These are phyloP conservation scores for Fusarium cicatricum DNA, from an alignment of 2,329 filamentous ascomycete species.

Conservation along the genomic window DNA sequence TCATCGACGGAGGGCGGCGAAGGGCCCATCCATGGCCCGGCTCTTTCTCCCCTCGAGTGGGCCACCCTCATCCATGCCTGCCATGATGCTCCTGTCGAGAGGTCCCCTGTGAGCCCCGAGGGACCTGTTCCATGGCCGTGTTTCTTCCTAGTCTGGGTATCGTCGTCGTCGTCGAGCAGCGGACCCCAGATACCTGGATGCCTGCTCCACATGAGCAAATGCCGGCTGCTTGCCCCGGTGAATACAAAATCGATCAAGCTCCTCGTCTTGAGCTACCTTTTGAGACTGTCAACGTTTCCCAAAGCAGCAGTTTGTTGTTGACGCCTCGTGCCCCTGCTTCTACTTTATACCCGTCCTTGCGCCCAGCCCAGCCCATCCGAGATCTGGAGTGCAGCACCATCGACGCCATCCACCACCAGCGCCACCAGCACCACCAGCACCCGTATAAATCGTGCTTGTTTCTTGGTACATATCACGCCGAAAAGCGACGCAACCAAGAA, in stretches of 20 bases:
- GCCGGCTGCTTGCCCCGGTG: conserved; percentile 31
- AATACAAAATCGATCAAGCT: conserved; percentile 44
- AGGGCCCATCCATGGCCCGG: conserved; percentile 29
- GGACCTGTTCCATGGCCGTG: conserved; percentile 31
- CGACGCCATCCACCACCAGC: background rate
- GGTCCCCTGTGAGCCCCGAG: conserved; percentile 33
- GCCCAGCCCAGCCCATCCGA: conserved; percentile 22
- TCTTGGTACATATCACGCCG: conserved; percentile 13
- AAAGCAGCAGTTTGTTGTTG: conserved; percentile 40
- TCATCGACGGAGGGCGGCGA: conserved; percentile 8
- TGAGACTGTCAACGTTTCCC: conserved; percentile 29
- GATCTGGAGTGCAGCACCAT: conserved; percentile 26
- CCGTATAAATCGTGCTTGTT: conserved; percentile 6
- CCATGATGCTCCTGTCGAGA: conserved; percentile 32
- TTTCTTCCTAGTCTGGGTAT: conserved; percentile 33
- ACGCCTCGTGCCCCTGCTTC: conserved; percentile 26
- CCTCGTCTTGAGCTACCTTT: conserved; percentile 37
- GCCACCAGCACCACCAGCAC: background rate
- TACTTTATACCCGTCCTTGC: conserved; percentile 18
- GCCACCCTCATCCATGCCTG: conserved; percentile 28
- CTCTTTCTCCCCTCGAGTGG: conserved; percentile 23
- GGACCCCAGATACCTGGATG: conserved; percentile 27
- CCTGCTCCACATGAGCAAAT: conserved; percentile 33
- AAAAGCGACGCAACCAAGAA: conserved; percentile 21
- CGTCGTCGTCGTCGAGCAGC: conserved; percentile 21